These are phyloP conservation scores for Lactifluus piperatus DNA, from an alignment of 768 basidiomycete species.

Conservation along the genomic window DNA sequence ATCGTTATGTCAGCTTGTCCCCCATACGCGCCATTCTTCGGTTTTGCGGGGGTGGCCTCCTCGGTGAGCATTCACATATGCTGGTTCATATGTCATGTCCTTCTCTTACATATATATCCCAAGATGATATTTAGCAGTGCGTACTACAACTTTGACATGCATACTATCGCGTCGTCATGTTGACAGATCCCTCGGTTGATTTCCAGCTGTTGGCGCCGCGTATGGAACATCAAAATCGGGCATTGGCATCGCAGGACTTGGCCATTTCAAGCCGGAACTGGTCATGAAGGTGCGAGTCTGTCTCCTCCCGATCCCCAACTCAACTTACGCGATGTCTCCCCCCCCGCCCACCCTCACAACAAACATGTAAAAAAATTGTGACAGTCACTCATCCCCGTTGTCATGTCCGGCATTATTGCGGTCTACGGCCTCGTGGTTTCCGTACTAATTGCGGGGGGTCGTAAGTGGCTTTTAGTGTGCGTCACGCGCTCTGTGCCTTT, in stretches of 20 bases:
- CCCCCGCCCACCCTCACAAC: too few relatives aligned
- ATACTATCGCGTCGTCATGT: background rate
- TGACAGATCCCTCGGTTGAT: background rate
- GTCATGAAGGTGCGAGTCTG: constrained; percentile 81
- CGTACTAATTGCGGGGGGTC: constrained; percentile 83
- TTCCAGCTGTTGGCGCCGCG: constrained; percentile 82
- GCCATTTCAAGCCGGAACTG: constrained; percentile 88
- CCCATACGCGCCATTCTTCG: constrained; percentile 96
- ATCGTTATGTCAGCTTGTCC: constrained; percentile 47
- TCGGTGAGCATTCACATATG: constrained; percentile 47
- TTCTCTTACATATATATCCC: too few relatives aligned
- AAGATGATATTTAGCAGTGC: constrained; percentile 97
- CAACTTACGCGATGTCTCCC: background rate
- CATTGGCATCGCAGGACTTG: constrained; percentile 93
- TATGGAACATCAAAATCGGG: constrained; percentile 96
- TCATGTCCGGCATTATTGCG: constrained; percentile 99
- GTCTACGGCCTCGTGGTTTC: constrained; percentile 99
- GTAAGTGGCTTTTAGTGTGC: constrained; percentile 44
- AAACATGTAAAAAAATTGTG: background rate
- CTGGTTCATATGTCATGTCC: background rate
- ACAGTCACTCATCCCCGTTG: constrained; percentile 60
- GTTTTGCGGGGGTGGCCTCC: constrained; percentile 92
- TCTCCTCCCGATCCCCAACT: too few relatives aligned
- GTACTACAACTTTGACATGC: constrained; percentile 27
- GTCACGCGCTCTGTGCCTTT: background rate